These are phyloP conservation scores for Gossypium arboreum DNA, from an alignment of 345 rosid genomes.

Conservation along the genomic window DNA sequence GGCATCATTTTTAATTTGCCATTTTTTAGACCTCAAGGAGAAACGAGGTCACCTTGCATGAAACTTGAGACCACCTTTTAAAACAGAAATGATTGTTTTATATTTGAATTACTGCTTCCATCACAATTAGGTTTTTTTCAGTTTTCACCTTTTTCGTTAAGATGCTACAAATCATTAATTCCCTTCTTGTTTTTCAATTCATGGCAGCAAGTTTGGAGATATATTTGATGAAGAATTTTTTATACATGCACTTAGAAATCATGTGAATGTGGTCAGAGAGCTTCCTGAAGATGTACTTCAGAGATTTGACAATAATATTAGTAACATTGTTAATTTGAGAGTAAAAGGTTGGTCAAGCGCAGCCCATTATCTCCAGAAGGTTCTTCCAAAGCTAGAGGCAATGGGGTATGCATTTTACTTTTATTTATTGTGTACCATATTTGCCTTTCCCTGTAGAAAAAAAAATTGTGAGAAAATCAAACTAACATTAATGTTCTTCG, in stretches of 20 bases:
- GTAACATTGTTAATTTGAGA: constrained; percentile 88
- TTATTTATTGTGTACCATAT: not conserved
- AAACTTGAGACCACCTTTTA: not conserved
- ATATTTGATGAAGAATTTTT: constrained; percentile 96
- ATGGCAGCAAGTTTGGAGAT: constrained; percentile 79
- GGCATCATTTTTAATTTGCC: not conserved
- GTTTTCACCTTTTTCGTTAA: not conserved
- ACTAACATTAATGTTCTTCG: not conserved
- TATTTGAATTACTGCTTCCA: not conserved
- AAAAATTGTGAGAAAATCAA: not conserved
- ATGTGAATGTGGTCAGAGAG: constrained; percentile 66
- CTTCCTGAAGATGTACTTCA: constrained; percentile 83
- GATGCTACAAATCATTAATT: not conserved
- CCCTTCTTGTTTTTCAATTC: constrained; percentile 10
- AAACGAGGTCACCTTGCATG: not conserved
- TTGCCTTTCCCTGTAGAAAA: not conserved
- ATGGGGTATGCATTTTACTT: constrained; percentile 45
- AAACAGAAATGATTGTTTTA: not conserved
- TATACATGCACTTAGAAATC: constrained; percentile 63
- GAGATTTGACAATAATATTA: constrained; percentile 76
- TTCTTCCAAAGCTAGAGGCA: constrained; percentile 71
- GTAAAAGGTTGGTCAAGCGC: constrained; percentile 93
- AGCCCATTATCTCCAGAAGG: constrained; percentile 81
- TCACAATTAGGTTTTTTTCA: not conserved
- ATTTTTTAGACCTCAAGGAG: not conserved